A percentile compares a stretch with the other conserved stretches of the same genome.
Evolutionary conservation across 805 yeast species (phyloP).

Genomic region (Lachancea nothofagi): DNA sequence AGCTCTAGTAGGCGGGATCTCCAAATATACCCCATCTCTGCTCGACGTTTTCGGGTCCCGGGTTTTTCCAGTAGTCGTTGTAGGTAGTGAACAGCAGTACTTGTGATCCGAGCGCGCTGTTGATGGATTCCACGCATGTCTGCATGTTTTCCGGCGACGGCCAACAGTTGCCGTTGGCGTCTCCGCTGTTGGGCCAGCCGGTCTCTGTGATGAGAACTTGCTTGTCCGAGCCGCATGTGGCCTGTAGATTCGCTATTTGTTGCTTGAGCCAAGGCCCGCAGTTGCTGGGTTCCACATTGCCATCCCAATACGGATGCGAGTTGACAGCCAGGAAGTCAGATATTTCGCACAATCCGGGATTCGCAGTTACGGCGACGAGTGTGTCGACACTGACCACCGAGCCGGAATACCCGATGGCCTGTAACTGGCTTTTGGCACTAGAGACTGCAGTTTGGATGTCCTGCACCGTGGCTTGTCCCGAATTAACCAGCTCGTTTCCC

Average conservation of each 20-base stretch:
- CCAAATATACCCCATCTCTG: conserved; percentile 68
- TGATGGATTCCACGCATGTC: conserved; percentile 55
- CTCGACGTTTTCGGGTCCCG: conserved; percentile 77
- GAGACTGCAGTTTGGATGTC: conserved; percentile 55
- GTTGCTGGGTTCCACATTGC: conserved; percentile 47
- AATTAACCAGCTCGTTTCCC: conserved; percentile 75
- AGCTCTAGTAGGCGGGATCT: conserved; percentile 5
- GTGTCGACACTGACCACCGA: conserved; percentile 75
- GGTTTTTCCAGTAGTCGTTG: conserved; percentile 75
- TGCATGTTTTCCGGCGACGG: conserved; percentile 63
- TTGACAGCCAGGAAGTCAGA: conserved; percentile 75
- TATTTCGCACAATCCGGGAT: conserved; percentile 61
- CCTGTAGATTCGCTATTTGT: conserved; percentile 48
- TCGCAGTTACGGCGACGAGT: conserved; percentile 51
- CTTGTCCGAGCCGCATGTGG: conserved; percentile 44
- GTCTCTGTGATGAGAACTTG: conserved; percentile 63
- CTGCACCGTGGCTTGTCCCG: conserved; percentile 46
- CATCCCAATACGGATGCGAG: conserved; percentile 74
- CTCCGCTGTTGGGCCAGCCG: conserved; percentile 74
- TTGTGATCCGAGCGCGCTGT: conserved; percentile 49
- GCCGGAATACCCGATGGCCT: conserved; percentile 66
- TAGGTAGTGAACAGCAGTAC: conserved; percentile 65
- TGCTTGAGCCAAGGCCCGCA: conserved; percentile 62
- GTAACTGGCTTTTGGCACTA: conserved; percentile 48
- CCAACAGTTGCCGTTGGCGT: conserved; percentile 55